These are phyloP conservation scores for Phytophthora agathidicida DNA, from an alignment of 352 stramenopile genomes.

Conservation along the genomic window DNA sequence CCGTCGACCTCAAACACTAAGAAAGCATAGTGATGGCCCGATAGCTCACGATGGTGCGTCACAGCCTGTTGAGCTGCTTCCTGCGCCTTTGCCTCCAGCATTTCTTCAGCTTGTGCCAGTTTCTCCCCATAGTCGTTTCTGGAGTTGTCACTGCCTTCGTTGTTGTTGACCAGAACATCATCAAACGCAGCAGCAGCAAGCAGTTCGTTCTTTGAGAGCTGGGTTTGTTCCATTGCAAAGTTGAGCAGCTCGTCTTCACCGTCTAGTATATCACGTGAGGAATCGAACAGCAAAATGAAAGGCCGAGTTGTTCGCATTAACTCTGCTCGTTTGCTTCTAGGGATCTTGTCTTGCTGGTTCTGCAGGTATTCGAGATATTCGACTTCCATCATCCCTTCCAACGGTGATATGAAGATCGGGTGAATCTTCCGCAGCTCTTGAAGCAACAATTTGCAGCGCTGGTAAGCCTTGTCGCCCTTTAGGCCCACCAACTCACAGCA, in stretches of 20 bases:
- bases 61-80: conserved; percentile 47
- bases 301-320: conserved; percentile 42
- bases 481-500: conserved; percentile 68
- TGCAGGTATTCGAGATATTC: conserved; percentile 60
- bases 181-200: conserved; percentile 64
- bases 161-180: conserved; percentile 13
- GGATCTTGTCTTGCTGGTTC: conserved; percentile 39
- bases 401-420: conserved; percentile 54
- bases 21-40: conserved; percentile 63
- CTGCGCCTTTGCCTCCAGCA: conserved; percentile 54
- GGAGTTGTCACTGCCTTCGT: conserved; percentile 13
- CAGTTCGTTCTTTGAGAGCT: conserved; percentile 56
- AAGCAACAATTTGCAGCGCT: conserved; percentile 65
- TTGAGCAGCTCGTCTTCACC: conserved; percentile 63
- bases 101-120: conserved; percentile 50
- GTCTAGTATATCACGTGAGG: conserved; percentile 42
- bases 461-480: conserved; percentile 61
- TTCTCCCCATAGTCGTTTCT: conserved; percentile 36
- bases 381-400: conserved; percentile 54
- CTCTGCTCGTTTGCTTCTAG: conserved; percentile 23
- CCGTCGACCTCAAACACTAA: conserved; percentile 70
- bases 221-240: conserved; percentile 59
- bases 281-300: conserved; percentile 60
- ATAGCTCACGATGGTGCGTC: conserved; percentile 47
- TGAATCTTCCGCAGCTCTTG: conserved; percentile 61